Evolutionary conservation across 257 asterid genomes (phyloP).

Genomic region (Penstemon barbatus): DNA sequence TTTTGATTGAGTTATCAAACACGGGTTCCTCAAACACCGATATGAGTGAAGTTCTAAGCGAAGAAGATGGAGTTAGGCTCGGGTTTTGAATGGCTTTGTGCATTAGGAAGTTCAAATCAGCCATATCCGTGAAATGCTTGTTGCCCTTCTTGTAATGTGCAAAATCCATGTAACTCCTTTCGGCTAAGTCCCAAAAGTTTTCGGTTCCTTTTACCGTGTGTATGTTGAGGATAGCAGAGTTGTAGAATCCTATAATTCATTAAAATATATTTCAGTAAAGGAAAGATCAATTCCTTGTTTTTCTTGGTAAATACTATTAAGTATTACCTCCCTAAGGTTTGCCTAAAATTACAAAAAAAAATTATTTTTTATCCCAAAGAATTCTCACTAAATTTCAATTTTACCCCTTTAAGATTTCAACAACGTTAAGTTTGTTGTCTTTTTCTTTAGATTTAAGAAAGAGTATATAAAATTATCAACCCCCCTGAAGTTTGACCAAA

Average conservation of each 20-base stretch:
- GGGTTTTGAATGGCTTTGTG: conserved; percentile 67
- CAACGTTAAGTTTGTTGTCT: no score
- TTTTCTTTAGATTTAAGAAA: no score
- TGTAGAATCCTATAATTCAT: conserved; percentile 48
- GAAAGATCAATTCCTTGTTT: background rate
- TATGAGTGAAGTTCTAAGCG: conserved; percentile 53
- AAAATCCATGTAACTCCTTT: conserved; percentile 37
- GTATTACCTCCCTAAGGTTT: no score
- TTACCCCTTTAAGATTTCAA: no score
- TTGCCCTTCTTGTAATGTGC: conserved; percentile 42
- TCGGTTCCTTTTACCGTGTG: conserved; percentile 47
- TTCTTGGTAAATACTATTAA: no score
- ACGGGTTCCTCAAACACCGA: conserved; percentile 77
- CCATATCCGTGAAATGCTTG: conserved; percentile 68
- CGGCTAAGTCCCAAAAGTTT: conserved; percentile 57
- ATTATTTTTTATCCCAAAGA: no score
- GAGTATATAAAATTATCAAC: no score
- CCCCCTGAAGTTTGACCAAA: no score
- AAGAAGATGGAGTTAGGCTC: conserved; percentile 51
- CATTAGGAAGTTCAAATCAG: conserved; percentile 69
- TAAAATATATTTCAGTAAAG: background rate
- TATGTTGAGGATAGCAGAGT: conserved; percentile 58
- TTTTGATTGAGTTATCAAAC: conserved; percentile 34
- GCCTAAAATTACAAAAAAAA: no score
- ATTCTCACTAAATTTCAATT: no score